phyloP scores from a whole-genome alignment of 2,329 filamentous ascomycete genomes.

The Scytalidium sp. region DNA sequence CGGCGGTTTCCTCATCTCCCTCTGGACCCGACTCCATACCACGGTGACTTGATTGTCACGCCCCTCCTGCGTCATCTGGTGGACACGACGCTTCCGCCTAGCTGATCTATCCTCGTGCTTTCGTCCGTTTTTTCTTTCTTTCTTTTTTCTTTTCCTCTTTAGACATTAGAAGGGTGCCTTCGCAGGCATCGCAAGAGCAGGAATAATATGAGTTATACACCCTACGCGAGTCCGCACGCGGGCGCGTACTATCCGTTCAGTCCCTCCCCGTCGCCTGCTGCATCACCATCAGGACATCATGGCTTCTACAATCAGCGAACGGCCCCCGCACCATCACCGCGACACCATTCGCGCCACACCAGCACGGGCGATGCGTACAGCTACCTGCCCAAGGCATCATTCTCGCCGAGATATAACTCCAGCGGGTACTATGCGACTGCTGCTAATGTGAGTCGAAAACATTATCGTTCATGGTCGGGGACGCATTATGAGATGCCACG shows the following conservation, averaged over 20 bases:
- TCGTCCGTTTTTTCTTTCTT: constrained; percentile 18
- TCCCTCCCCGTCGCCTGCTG: constrained; percentile 28
- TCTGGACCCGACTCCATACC: constrained; percentile 34
- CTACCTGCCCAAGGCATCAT: constrained; percentile 18
- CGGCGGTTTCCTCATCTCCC: constrained; percentile 28
- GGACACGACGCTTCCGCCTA: constrained; percentile 1
- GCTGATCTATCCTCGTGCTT: constrained; percentile 9
- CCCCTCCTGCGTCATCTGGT: constrained; percentile 22
- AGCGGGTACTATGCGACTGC: constrained; percentile 32
- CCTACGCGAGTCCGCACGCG: constrained; percentile 23
- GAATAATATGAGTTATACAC: constrained; percentile 26
- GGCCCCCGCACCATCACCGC: constrained; percentile 17
- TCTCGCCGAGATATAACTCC: constrained; percentile 32
- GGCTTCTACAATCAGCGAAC: constrained; percentile 23
- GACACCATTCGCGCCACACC: constrained; percentile 27
- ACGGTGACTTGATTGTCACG: constrained; percentile 31
- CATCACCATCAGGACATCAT: constrained; percentile 26
- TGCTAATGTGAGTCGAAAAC: constrained; percentile 34
- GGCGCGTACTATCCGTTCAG: constrained; percentile 27
- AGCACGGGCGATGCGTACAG: constrained; percentile 26
- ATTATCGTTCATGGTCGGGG: constrained; percentile 28
- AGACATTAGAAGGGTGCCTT: constrained; percentile 13
- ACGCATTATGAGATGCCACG: constrained; percentile 18
- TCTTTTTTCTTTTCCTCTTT: constrained; percentile 18
- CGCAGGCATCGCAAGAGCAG: constrained; percentile 25